Base-by-base conservation (phyloP, 1,284 basidiomycete species). In the Wolfiporia cocos region DNA sequence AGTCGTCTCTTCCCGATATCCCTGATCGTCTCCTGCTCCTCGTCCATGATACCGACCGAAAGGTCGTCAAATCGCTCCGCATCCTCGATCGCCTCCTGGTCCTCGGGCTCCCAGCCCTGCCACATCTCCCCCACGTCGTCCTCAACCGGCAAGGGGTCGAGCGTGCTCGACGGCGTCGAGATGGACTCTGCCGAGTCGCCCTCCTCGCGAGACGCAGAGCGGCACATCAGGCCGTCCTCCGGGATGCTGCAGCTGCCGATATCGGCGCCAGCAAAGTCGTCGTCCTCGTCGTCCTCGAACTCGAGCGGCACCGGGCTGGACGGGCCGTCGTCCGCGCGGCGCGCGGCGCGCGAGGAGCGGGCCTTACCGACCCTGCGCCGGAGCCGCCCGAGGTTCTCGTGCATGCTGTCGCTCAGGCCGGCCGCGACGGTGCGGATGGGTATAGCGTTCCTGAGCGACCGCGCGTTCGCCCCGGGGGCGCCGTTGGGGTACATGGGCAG, bases 401-500 rank as follows among this genome's bases (percentile, higher is more conserved):
- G 74, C 52, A 84, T 71, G 4, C 79, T 78, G 43, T 79, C 80
- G 19, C 72, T 70, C 34, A 79, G 57, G 6, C 65, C 67, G 3
- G 63, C 62, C 10, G 69, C 63, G 39, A 77, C 63, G 24, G 64
- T 67, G 14, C 73, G 63, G 23, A 85, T 80, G 2, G 81, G 81
- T 5, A 83, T 76, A 4, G 76, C 56, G 41, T 66, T 66, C 35
- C 69, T 64, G 54, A 79, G 69, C 2, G 71, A 69, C 29, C 59
- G 61, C 1, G 67, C 58, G 2, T 59, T 60, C 5, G 68, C 57
- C 1, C 71, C 66, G 24, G 68, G 63, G 1, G 69, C 59, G 21
- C 85, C 83, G 55, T 92, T 89, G 0, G 89, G 88, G 31, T 87
- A 69, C 73, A 87, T 86, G 0, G 90, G 89, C 1, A 91, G 67